Percentiles rank a stretch among this genome's conserved stretches.
Evolutionary conservation across 169 alveolate species (phyloP).

Genomic region (Theileria orientalis): DNA sequence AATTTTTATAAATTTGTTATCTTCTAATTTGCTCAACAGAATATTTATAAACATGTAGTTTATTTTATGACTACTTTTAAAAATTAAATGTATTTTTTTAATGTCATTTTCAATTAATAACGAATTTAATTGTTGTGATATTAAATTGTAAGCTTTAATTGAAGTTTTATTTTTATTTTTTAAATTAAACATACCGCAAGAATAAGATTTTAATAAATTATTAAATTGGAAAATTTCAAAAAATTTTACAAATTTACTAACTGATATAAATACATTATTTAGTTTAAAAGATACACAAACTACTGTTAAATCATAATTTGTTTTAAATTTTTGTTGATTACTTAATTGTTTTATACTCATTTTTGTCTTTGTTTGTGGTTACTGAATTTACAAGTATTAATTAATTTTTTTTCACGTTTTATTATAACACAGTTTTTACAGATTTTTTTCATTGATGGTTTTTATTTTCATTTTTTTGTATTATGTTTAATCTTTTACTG

Average conservation of each 20-base stretch:
- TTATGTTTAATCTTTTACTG: neutral
- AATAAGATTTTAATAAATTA: constrained; percentile 18
- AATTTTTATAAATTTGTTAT: neutral
- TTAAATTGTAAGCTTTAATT: neutral
- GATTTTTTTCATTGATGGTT: constrained; percentile 25
- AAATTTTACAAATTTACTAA: constrained; percentile 26
- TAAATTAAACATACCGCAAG: constrained; percentile 13
- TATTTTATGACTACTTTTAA: constrained; percentile 1
- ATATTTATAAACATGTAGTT: constrained; percentile 14
- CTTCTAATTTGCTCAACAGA: neutral
- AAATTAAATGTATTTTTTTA: neutral
- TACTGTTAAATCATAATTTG: neutral
- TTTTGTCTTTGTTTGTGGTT: constrained; percentile 43
- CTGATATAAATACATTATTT: constrained; percentile 30
- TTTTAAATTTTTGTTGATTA: neutral
- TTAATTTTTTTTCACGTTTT: constrained; percentile 28
- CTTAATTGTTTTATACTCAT: constrained; percentile 14
- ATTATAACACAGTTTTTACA: constrained; percentile 32
- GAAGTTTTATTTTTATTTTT: constrained; percentile 23
- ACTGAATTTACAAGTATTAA: constrained; percentile 10
- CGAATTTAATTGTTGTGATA: constrained; percentile 1
- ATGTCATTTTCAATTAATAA: neutral
- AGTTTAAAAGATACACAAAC: constrained; percentile 12
- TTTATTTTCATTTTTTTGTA: constrained; percentile 10
- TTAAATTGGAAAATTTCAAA: neutral